Evolutionary conservation across 257 asterid genomes (phyloP), one percentile per base, ranked within the genome.

Genomic region (Fraxinus americana): DNA sequence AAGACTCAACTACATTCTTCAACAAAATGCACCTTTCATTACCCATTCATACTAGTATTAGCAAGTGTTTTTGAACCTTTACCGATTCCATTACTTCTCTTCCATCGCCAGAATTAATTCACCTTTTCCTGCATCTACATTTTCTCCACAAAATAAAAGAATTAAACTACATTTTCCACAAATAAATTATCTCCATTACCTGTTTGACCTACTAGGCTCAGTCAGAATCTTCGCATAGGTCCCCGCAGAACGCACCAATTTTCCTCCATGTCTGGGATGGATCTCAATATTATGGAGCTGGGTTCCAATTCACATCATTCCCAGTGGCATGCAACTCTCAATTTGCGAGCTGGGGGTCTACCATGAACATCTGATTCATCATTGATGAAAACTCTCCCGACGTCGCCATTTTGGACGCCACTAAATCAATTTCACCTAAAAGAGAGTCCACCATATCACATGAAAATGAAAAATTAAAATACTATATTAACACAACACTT

Each of bases 181-280:
- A 75, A 52, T 23, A 57, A 30, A n/a, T 13, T 9, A 52, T 30
- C 13, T 5, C 66, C 54, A 67, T 19, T 70, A 91, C 95, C 94
- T 88, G 45, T 85, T 71, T 7, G 91, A 74, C 71, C 88, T 75
- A 67, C 83, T 85, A 14, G 98, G 98, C 77, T 92, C 97, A 8
- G 90, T 91, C 29, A 92, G 85, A 72, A 94, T 91, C 81, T 87
- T 90, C 0, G 97, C 97, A 2, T 79, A 75, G 1, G 96, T 89
- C 29, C 96, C 97, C 0, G 97, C 92, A 19, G 97, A 85, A 0
- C 98, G 90, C 19, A 91, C 97, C 7, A 94, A 82, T 59, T 91
- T 91, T 29, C 89, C 92, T 23, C 96, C 98, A 83, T 90, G 92
- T 1, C 97, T 97, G 11, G 96, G 98, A 32, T 95, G 97, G 71